phyloP scores from a whole-genome alignment of 2,329 filamentous ascomycete genomes.

The Leptographium procerum region DNA sequence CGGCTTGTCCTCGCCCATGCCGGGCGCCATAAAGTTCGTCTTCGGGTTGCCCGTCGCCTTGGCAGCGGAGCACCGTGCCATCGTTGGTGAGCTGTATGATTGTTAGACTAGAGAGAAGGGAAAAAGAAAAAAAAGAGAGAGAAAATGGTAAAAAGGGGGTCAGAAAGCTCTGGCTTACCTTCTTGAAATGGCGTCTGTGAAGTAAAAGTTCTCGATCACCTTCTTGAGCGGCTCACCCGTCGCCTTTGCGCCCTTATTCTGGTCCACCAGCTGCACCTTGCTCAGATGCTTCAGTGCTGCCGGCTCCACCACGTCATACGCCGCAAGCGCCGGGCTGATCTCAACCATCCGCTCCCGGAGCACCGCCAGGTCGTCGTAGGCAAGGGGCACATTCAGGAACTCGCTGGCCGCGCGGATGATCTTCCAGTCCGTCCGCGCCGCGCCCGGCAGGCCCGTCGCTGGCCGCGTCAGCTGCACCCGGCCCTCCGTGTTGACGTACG shows the following conservation, averaged over 20 bases:
- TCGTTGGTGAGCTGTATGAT: conserved; percentile 70
- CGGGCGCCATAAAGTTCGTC: conserved; percentile 69
- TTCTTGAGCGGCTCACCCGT: conserved; percentile 67
- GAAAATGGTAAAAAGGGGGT: neutral
- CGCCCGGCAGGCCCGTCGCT: conserved; percentile 79
- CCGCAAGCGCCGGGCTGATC: conserved; percentile 79
- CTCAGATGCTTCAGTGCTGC: conserved; percentile 62
- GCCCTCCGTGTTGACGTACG: conserved; percentile 96
- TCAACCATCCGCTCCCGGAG: conserved; percentile 90
- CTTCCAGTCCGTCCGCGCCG: conserved; percentile 95
- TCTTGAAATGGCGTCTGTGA: conserved; percentile 93
- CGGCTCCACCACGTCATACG: conserved; percentile 85
- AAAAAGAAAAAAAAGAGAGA: neutral
- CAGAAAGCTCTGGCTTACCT: conserved; percentile 65
- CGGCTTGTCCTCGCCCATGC: conserved; percentile 50
- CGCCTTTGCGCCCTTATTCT: conserved; percentile 80
- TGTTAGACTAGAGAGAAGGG: neutral
- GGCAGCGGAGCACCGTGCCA: conserved; percentile 92
- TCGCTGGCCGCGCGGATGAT: conserved; percentile 89
- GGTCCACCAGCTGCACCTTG: conserved; percentile 91
- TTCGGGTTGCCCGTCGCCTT: conserved; percentile 73
- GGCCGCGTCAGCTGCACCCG: conserved; percentile 88
- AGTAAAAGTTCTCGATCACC: conserved; percentile 93
- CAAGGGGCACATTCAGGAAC: conserved; percentile 75
- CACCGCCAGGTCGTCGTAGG: conserved; percentile 84